Conservation (phyloP, 257 asterid genomes). For the Avicennia marina region DNA sequence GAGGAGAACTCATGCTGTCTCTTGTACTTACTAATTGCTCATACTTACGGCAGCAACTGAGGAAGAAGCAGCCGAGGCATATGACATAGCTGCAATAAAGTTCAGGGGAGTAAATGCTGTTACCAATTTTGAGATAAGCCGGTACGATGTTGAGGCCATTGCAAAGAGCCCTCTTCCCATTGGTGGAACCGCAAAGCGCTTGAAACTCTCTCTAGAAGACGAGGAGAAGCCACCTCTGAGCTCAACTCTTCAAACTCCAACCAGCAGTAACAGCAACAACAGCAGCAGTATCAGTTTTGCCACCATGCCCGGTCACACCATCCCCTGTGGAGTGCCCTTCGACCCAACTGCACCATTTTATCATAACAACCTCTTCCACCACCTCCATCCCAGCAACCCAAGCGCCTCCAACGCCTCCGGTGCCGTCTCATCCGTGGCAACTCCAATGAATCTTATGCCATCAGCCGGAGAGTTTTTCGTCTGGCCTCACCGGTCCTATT, state of each 20-base stretch:
- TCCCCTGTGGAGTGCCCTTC: slow-evolving; percentile 62
- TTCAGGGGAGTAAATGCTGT: slow-evolving; percentile 83
- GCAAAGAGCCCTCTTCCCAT: slow-evolving; percentile 78
- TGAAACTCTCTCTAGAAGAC: slow-evolving; percentile 55
- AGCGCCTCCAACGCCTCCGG: slow-evolving; percentile 17
- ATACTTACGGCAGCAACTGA: slow-evolving; percentile 58
- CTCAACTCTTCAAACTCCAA: slow-evolving; percentile 28
- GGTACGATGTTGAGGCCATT: slow-evolving; percentile 81
- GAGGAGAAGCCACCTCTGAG: slow-evolving; percentile 36
- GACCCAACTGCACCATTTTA: slow-evolving; percentile 39
- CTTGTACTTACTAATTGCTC: neutral
- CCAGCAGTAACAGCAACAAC: slow-evolving; percentile 26
- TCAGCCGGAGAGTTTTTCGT: slow-evolving; percentile 60
- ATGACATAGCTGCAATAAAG: slow-evolving; percentile 94
- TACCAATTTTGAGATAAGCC: slow-evolving; percentile 87
- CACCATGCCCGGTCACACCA: slow-evolving; percentile 40
- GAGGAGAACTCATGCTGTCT: too few species aligned
- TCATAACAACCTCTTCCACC: slow-evolving; percentile 63
- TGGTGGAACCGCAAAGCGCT: slow-evolving; percentile 77
- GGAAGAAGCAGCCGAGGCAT: slow-evolving; percentile 99
- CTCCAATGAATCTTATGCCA: slow-evolving; percentile 44
- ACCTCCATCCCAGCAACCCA: slow-evolving; percentile 24
- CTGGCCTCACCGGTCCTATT: slow-evolving; percentile 87
- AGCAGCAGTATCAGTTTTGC: slow-evolving; percentile 52
- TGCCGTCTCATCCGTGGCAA: slow-evolving; percentile 13